Conservation (phyloP, 345 rosid genomes). For the Kandelia obovata region DNA sequence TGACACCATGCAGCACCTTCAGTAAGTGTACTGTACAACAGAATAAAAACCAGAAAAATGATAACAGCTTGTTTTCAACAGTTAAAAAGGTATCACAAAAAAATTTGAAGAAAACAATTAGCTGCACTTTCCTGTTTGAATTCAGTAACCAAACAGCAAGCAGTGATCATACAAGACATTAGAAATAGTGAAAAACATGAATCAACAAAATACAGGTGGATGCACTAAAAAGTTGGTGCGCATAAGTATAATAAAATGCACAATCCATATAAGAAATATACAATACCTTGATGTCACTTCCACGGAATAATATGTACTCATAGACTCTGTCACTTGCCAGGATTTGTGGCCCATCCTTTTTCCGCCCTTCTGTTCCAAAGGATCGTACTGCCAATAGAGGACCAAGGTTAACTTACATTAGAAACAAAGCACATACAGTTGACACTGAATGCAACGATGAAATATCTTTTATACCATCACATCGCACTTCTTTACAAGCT, state of each 20-base stretch:
- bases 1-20: too few relatives aligned
- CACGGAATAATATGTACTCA: slow-evolving; percentile 65
- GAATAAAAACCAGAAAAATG: too few relatives aligned
- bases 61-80: too few relatives aligned
- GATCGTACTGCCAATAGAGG: slow-evolving; percentile 49
- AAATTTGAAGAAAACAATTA: too few relatives aligned
- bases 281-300: slow-evolving; percentile 62
- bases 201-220: background rate
- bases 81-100: too few relatives aligned
- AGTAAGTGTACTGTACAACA: too few relatives aligned
- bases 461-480: background rate
- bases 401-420: background rate
- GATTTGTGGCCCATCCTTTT: slow-evolving; percentile 61
- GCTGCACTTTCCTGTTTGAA: too few relatives aligned
- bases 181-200: background rate
- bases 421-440: background rate
- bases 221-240: background rate
- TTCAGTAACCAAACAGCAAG: too few relatives aligned
- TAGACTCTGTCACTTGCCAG: slow-evolving; percentile 61
- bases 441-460: background rate
- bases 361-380: slow-evolving; percentile 72
- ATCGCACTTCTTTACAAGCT: too few relatives aligned
- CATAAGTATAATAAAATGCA: background rate
- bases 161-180: too few relatives aligned
- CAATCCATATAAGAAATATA: background rate